phyloP scores from a whole-genome alignment of 163 green algal species.

The Scenedesmus sp. region DNA sequence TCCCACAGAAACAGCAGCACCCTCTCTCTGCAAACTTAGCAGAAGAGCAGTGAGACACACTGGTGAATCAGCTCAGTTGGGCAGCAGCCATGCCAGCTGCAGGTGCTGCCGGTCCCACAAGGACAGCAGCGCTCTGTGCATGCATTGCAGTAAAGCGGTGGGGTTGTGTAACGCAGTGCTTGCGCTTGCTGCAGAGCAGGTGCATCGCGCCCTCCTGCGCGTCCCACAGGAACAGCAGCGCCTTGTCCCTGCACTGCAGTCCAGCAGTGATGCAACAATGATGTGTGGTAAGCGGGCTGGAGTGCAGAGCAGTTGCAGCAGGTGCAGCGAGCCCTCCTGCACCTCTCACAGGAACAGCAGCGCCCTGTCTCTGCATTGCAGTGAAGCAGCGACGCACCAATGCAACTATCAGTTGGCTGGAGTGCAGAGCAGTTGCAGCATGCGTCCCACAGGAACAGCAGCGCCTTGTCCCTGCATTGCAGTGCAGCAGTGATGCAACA shows the following conservation, averaged over 20 bases:
- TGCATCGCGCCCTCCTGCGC: neutral
- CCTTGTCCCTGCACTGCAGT: neutral
- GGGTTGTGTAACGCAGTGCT: no score
- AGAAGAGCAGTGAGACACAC: no score
- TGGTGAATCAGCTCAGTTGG: no score
- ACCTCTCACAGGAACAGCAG: neutral
- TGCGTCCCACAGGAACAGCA: no score
- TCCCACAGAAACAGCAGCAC: conserved; percentile 6
- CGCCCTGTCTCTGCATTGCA: neutral
- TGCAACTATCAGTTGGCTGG: no score
- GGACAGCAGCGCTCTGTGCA: no score
- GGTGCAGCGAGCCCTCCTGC: neutral
- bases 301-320: neutral
- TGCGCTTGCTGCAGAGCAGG: no score
- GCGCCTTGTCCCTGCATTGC: no score
- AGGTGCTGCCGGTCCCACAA: no score
- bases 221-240: neutral
- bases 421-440: no score
- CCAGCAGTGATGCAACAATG: neutral
- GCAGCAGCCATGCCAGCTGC: no score
- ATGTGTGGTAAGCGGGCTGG: neutral
- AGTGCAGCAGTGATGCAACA: no score
- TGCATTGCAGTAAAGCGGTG: neutral
- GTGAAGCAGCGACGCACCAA: neutral
- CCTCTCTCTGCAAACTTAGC: neutral